These are phyloP conservation scores for Pachysandra terminalis DNA, from an alignment of 164 flowering plant genomes.

Conservation along the genomic window DNA sequence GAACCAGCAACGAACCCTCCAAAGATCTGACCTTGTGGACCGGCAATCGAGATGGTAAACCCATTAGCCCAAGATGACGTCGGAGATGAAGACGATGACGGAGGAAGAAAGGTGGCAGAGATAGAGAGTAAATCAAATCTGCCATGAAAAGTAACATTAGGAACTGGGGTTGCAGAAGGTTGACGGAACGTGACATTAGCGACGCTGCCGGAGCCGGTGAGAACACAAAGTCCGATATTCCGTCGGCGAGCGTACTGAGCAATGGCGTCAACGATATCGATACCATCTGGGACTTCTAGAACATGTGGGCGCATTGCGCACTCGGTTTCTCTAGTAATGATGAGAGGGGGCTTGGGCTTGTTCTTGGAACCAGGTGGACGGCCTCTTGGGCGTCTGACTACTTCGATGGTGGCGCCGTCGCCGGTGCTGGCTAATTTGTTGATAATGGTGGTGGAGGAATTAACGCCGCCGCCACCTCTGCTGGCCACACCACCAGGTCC, in stretches of 20 bases:
- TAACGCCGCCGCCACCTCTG: too few species aligned
- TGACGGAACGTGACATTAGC: slow-evolving; percentile 37
- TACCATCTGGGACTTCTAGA: slow-evolving; percentile 26
- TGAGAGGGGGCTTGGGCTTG: slow-evolving; percentile 54
- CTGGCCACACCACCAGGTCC: too few species aligned
- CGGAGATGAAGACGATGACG: too few species aligned
- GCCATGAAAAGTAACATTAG: slow-evolving; percentile 37
- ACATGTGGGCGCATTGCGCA: slow-evolving; percentile 36
- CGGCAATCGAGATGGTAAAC: slow-evolving; percentile 47
- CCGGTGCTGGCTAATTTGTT: too few species aligned
- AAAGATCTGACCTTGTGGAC: too few species aligned
- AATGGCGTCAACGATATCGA: slow-evolving; percentile 33
- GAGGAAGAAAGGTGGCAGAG: slow-evolving; percentile 32
- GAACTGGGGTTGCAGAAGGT: slow-evolving; percentile 26
- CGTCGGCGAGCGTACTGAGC: slow-evolving; percentile 37
- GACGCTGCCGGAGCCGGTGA: slow-evolving; percentile 39
- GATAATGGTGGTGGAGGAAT: too few species aligned
- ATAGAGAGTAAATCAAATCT: slow-evolving; percentile 32
- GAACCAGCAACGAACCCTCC: too few species aligned
- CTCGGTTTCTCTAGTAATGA: slow-evolving; percentile 30
- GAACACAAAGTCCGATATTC: slow-evolving; percentile 26
- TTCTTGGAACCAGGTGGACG: slow-evolving; percentile 35
- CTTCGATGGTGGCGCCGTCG: slow-evolving; percentile 56
- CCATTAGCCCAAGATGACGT: slow-evolving; percentile 6
- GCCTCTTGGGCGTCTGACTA: slow-evolving; percentile 40